Evolutionary conservation across 176 grass and related monocot genomes (phyloP).

Genomic region (Bonia amplexicaulis): DNA sequence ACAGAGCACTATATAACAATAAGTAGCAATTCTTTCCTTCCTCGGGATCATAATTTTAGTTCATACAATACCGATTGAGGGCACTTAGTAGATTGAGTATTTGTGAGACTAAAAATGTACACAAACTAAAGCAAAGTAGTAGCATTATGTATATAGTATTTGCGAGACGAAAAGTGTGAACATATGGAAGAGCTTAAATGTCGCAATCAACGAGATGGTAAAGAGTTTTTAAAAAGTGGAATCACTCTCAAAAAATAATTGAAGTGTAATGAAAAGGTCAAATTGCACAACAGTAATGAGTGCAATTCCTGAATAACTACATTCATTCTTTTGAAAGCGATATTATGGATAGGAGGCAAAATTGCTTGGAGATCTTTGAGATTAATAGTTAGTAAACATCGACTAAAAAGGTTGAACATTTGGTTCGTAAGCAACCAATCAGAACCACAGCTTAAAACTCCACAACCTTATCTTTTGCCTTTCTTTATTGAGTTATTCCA

Average conservation of each 20-base stretch:
- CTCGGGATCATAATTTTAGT: background rate
- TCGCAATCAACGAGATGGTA: background rate
- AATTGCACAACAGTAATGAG: background rate
- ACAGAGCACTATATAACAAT: background rate
- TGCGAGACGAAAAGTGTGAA: background rate
- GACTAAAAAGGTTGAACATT: background rate
- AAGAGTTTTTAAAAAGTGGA: background rate
- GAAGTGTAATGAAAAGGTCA: background rate
- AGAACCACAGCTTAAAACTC: background rate
- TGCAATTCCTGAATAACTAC: background rate
- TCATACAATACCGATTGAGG: background rate
- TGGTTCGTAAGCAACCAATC: slow-evolving; percentile 11
- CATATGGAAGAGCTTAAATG: background rate
- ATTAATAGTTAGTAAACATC: background rate
- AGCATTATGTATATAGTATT: background rate
- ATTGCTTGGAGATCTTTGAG: background rate
- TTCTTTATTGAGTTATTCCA: background rate
- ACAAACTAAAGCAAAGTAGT: background rate
- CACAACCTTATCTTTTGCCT: background rate
- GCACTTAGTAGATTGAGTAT: background rate
- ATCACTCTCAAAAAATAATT: background rate
- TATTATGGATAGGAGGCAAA: background rate
- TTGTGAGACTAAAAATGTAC: background rate
- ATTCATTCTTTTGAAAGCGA: background rate
- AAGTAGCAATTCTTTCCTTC: background rate